A percentile compares a stretch with the other conserved stretches of the same genome.
Evolutionary conservation across 805 yeast species (phyloP).

Genomic region (Schwanniomyces polymorphus): DNA sequence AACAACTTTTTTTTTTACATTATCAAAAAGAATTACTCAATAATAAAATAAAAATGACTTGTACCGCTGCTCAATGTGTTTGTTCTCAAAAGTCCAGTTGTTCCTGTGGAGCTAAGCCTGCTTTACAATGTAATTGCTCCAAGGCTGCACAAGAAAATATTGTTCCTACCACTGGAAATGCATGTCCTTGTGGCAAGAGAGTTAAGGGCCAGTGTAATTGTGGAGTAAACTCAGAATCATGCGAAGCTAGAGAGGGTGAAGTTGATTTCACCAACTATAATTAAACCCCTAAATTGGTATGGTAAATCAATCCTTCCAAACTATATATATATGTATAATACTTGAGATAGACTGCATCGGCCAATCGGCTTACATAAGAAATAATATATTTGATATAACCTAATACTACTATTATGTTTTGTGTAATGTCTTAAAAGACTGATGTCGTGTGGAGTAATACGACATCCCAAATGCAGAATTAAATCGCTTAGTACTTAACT

Average conservation of each 20-base stretch:
- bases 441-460: background rate
- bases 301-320: background rate
- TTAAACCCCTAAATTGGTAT: conserved; percentile 5
- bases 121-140: conserved; percentile 55
- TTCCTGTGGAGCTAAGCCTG: conserved; percentile 63
- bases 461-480: background rate
- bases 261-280: conserved; percentile 51
- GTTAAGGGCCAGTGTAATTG: conserved; percentile 54
- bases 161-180: conserved; percentile 35
- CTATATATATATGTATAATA: background rate
- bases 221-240: conserved; percentile 39
- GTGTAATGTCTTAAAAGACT: background rate
- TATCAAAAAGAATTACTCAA: background rate
- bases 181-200: conserved; percentile 65
- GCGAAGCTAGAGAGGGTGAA: conserved; percentile 56
- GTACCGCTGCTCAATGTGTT: conserved; percentile 48
- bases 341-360: background rate
- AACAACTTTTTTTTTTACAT: background rate
- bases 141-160: conserved; percentile 53
- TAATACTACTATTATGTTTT: background rate
- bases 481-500: background rate
- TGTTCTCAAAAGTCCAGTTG: conserved; percentile 65
- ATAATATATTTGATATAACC: background rate
- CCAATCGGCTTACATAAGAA: background rate
- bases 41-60: conserved; percentile 18